Evolutionary conservation across 345 rosid genomes (phyloP), one percentile per base, ranked within the genome.

Genomic region (Garcia nutans): DNA sequence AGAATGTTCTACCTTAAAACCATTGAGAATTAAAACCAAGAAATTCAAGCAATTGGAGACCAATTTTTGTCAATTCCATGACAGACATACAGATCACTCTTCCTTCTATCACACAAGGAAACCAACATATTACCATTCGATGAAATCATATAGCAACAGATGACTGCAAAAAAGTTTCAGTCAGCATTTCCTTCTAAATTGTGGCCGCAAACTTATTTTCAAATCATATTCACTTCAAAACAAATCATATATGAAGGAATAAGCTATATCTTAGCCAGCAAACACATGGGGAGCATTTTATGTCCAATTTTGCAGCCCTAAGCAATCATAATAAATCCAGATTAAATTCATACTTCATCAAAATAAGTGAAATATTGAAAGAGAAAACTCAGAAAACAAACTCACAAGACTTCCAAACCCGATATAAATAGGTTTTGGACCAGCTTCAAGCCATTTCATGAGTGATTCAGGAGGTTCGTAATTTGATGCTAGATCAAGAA

Each of bases 381-480:
- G 28, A 68, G 10, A 54, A 22, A 57, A 74, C 44, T 24, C 9
- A 52, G 78, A 67, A 74, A 84, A 41, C 24, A 59, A 65, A 91
- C 99, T 93, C 85, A 96, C 98, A 50, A 96, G 97, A 87, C 99
- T 96, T 68, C 98, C 99, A 65, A 96, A 96, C 65, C 99, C 99
- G 79, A 96, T 87, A 79, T 96, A 96, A 68, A 96, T 91, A 72
- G 99, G 99, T 86, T 87, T 84, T 72, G 89, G 76, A 76, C 97
- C 99, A 89, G 90, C 97, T 74, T 86, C 85, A 80, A 96, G 97
- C 99, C 98, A 93, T 84, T 88, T 79, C 73, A 90, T 84, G 70
- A 96, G 95, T 52, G 85, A 83, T 78, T 88, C 90, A 1, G 99
- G 99, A 82, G 99, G 99, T 79, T 89, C 96, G 88, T 92, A 96